A percentile compares a stretch with the other conserved stretches of the same genome.
These are phyloP conservation scores for Melanogaster broomeanus DNA, from an alignment of 768 basidiomycete genomes.

Conservation along the genomic window DNA sequence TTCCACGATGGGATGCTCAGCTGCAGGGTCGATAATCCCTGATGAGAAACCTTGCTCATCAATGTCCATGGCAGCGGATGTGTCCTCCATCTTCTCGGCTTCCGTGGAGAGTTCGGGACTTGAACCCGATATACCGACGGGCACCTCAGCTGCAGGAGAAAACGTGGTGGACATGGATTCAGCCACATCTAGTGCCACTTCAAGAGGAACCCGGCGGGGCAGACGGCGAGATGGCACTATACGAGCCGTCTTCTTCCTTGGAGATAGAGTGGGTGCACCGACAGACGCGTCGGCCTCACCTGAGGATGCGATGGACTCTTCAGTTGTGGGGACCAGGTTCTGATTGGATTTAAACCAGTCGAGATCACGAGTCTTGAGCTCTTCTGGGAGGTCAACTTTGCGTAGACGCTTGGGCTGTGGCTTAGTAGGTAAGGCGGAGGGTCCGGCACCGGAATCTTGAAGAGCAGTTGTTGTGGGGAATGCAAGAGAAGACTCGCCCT, in stretches of 20 bases:
- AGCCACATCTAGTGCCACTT: neutral
- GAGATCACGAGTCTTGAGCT: conserved; percentile 29
- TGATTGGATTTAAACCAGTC: conserved; percentile 29
- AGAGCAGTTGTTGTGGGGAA: neutral
- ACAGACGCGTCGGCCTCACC: neutral
- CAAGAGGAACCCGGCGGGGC: conserved; percentile 17
- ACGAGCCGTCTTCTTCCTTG: conserved; percentile 24
- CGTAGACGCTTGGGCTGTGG: conserved; percentile 30
- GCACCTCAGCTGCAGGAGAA: neutral
- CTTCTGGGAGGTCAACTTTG: conserved; percentile 21
- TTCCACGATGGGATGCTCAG: neutral
- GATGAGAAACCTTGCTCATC: neutral
- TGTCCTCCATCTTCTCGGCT: neutral
- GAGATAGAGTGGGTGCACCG: neutral
- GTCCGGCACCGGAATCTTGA: neutral
- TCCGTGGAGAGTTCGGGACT: neutral
- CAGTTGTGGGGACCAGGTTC: neutral
- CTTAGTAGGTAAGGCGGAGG: conserved; percentile 7
- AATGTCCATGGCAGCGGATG: neutral
- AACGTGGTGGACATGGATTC: neutral
- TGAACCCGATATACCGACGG: neutral
- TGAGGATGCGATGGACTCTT: neutral
- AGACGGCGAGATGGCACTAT: conserved; percentile 25
- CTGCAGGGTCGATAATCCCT: neutral
- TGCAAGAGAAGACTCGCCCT: neutral